phyloP scores from a whole-genome alignment of 2,329 filamentous ascomycete species.

The Calonectria honghensis region DNA sequence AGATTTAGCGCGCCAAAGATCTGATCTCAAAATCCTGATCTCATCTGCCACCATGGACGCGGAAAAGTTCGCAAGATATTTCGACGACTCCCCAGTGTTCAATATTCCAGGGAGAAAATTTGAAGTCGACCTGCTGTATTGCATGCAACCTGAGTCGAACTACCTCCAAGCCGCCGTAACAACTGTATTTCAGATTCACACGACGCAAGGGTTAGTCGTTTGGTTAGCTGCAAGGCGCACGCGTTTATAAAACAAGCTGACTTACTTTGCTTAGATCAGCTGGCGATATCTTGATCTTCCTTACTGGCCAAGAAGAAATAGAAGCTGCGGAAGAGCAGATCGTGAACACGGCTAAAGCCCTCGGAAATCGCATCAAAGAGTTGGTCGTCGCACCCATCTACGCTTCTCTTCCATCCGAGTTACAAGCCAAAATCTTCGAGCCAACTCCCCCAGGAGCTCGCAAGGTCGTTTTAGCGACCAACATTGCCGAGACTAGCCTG shows the following conservation, averaged over 20 bases:
- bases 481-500: constrained; percentile 96
- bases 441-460: constrained; percentile 89
- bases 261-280: no score
- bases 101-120: constrained; percentile 93
- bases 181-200: constrained; percentile 96
- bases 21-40: constrained; percentile 92
- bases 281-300: no score
- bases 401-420: constrained; percentile 91
- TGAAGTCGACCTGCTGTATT: constrained; percentile 94
- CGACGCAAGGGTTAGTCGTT: constrained; percentile 73
- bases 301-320: constrained; percentile 86
- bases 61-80: constrained; percentile 92
- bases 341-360: constrained; percentile 88
- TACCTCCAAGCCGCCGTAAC: constrained; percentile 94
- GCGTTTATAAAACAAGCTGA: no score
- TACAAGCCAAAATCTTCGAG: constrained; percentile 96
- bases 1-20: constrained; percentile 87
- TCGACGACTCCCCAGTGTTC: constrained; percentile 94
- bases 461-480: constrained; percentile 95
- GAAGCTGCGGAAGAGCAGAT: constrained; percentile 90
- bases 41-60: constrained; percentile 97
- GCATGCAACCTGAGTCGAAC: constrained; percentile 92
- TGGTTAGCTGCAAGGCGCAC: no score
- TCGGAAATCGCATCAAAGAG: constrained; percentile 89
- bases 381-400: constrained; percentile 96